Conservation (phyloP, 139 green algal genomes). For the Yamagishiella unicocca region DNA sequence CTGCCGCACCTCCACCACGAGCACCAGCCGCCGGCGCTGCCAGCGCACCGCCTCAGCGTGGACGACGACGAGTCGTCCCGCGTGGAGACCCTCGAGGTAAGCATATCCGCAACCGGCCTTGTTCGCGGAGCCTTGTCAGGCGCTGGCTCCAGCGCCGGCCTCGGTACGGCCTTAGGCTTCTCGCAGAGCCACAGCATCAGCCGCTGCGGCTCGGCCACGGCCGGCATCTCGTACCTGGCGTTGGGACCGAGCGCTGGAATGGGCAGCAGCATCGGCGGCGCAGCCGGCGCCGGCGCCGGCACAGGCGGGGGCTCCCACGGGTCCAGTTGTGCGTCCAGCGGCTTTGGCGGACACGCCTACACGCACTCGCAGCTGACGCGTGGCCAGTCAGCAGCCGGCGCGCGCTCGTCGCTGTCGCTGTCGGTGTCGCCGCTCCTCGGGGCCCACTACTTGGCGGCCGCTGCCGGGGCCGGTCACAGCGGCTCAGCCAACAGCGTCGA, state of each 20-base stretch:
- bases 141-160: not conserved
- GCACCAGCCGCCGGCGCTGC: too few relatives aligned
- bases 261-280: not conserved
- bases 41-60: too few relatives aligned
- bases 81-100: conserved; percentile 36
- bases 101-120: not conserved
- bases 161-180: not conserved
- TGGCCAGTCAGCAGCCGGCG: not conserved
- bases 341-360: not conserved
- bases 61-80: not conserved
- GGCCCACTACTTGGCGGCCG: not conserved
- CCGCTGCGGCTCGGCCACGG: not conserved
- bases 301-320: not conserved
- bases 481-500: not conserved
- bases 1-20: too few relatives aligned
- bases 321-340: conserved; percentile 1
- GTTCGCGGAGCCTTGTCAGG: not conserved
- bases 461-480: not conserved
- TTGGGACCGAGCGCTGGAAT: not conserved
- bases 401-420: not conserved
- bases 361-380: not conserved
- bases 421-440: not conserved
- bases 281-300: not conserved
- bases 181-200: not conserved
- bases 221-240: not conserved